Evolutionary conservation across 805 yeast species (phyloP).

Genomic region (Metschnikowia koreensis): DNA sequence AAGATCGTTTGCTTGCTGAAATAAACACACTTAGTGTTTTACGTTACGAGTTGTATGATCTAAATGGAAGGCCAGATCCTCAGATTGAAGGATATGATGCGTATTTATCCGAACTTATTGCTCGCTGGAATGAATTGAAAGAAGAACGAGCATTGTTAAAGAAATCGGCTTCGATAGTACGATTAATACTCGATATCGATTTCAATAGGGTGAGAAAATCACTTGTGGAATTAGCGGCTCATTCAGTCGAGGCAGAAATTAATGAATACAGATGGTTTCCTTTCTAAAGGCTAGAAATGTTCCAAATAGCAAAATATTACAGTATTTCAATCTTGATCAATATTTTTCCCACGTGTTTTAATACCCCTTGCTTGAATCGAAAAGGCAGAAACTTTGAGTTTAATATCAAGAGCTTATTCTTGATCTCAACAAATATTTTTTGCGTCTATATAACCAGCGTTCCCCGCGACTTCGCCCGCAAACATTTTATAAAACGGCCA

Average conservation of each 20-base stretch:
- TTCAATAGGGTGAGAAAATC: neutral
- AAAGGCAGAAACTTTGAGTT: no score
- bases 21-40: neutral
- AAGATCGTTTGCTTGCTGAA: neutral
- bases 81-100: neutral
- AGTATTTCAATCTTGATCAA: neutral
- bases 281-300: neutral
- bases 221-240: neutral
- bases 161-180: neutral
- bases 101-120: neutral
- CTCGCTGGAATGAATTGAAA: neutral
- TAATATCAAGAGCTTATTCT: no score
- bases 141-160: neutral
- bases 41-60: neutral
- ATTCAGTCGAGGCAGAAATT: neutral
- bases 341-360: no score
- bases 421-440: no score
- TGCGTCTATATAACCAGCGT: no score
- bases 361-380: no score
- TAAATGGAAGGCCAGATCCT: neutral
- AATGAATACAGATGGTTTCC: neutral
- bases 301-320: no score
- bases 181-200: neutral
- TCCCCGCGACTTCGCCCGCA: no score
- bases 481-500: no score